Evolutionary conservation across 805 yeast species (phyloP).

Genomic region (Candida glaebosa): DNA sequence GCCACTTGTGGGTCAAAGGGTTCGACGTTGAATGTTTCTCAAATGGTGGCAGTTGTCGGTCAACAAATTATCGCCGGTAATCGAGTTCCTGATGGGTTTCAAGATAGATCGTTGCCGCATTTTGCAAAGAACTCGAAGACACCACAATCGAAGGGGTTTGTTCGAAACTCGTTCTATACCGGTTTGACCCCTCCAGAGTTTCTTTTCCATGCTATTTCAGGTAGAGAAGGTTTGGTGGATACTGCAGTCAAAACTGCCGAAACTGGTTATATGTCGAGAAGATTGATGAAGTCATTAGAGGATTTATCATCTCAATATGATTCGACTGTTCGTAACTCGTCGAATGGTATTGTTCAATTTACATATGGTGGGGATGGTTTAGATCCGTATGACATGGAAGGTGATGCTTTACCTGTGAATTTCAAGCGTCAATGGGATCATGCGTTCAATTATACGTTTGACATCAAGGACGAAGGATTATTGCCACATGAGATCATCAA

Average conservation of each 20-base stretch:
- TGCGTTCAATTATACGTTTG: constrained; percentile 68
- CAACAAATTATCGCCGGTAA: constrained; percentile 98
- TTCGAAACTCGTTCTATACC: constrained; percentile 88
- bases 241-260: constrained; percentile 99
- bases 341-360: constrained; percentile 95
- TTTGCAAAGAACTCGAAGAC: constrained; percentile 93
- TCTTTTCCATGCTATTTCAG: constrained; percentile 97
- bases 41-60: constrained; percentile 99
- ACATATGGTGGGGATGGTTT: constrained; percentile 98
- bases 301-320: constrained; percentile 93
- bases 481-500: constrained; percentile 67
- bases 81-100: constrained; percentile 99
- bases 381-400: constrained; percentile 99
- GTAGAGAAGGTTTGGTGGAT: constrained; percentile 99
- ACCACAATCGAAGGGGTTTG: constrained; percentile 97
- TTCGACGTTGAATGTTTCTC: constrained; percentile 95
- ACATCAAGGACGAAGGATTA: constrained; percentile 50
- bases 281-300: constrained; percentile 96
- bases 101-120: constrained; percentile 96
- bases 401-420: constrained; percentile 95
- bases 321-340: constrained; percentile 89
- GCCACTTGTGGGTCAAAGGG: constrained; percentile 99
- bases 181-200: constrained; percentile 97
- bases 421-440: constrained; percentile 95
- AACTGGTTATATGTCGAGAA: constrained; percentile 97